phyloP scores from a whole-genome alignment of 208 protist genomes.

The Trypanosoma scelopori region DNA sequence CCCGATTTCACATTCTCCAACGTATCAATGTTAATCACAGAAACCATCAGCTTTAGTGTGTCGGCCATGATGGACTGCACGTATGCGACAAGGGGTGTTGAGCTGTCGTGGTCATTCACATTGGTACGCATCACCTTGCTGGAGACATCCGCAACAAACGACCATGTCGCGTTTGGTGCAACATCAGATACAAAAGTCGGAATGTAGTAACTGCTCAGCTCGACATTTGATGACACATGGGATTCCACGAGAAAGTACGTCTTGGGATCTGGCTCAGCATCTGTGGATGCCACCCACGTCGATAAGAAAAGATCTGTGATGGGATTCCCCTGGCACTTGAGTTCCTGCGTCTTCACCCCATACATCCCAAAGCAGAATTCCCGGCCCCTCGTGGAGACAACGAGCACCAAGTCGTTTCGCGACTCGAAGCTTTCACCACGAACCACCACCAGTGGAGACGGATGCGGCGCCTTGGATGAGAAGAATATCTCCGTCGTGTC shows the following conservation, averaged over 20 bases:
- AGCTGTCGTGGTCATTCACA: constrained; percentile 11
- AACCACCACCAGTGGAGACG: constrained; percentile 5
- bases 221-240: neutral
- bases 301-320: constrained; percentile 24
- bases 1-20: constrained; percentile 1
- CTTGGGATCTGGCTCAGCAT: neutral
- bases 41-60: constrained; percentile 4
- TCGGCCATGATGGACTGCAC: neutral
- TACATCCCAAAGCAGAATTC: constrained; percentile 14
- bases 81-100: constrained; percentile 19
- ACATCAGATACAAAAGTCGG: constrained; percentile 4
- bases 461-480: neutral
- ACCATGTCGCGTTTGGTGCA: neutral
- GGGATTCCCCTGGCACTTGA: neutral
- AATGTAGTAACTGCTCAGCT: constrained; percentile 13
- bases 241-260: constrained; percentile 11
- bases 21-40: neutral
- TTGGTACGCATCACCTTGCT: constrained; percentile 8
- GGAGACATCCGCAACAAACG: neutral
- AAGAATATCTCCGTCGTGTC: constrained; percentile 2
- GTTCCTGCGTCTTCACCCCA: too few species aligned
- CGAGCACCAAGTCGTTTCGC: constrained; percentile 6
- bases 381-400: neutral
- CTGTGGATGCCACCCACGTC: constrained; percentile 3
- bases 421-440: neutral